Conservation (phyloP, 495 filamentous ascomycete species). For the Trichoderma erinaceum region DNA sequence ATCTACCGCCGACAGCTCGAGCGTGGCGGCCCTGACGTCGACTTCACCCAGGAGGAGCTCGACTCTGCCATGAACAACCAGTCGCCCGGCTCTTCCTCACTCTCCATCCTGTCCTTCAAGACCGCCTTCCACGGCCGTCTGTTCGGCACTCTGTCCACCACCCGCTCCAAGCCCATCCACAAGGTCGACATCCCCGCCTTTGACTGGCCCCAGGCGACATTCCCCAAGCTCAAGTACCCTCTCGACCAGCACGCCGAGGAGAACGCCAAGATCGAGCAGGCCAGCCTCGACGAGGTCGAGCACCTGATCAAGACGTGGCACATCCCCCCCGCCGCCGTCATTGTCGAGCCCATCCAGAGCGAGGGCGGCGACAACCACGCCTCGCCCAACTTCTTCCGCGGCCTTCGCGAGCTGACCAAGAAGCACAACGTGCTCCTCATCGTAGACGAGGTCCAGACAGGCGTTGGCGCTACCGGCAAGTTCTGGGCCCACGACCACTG, state of each 20-base stretch:
- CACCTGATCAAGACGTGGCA: constrained; percentile 75
- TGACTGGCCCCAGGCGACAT: constrained; percentile 95
- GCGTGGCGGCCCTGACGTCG: constrained; percentile 73
- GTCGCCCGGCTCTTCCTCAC: constrained; percentile 69
- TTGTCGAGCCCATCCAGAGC: constrained; percentile 95
- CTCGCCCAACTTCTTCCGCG: constrained; percentile 84
- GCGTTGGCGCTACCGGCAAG: constrained; percentile 88
- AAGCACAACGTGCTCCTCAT: constrained; percentile 86
- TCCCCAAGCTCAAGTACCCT: constrained; percentile 86
- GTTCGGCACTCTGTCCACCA: constrained; percentile 88
- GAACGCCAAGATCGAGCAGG: constrained; percentile 76
- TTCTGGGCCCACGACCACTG: constrained; percentile 99
- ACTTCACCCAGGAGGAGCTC: constrained; percentile 81
- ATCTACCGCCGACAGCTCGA: constrained; percentile 91
- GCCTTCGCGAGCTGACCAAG: constrained; percentile 78
- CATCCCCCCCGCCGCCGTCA: constrained; percentile 79
- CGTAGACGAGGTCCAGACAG: constrained; percentile 97
- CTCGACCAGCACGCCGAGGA: constrained; percentile 75
- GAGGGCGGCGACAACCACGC: constrained; percentile 99
- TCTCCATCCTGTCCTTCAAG: constrained; percentile 92
- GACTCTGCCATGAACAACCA: constrained; percentile 78
- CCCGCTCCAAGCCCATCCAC: constrained; percentile 94
- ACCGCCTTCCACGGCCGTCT: constrained; percentile 92
- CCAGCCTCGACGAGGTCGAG: constrained; percentile 85
- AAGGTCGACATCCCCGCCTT: constrained; percentile 98